phyloP scores from a whole-genome alignment of 306 rosid species.

The Cucurbita moschata region DNA sequence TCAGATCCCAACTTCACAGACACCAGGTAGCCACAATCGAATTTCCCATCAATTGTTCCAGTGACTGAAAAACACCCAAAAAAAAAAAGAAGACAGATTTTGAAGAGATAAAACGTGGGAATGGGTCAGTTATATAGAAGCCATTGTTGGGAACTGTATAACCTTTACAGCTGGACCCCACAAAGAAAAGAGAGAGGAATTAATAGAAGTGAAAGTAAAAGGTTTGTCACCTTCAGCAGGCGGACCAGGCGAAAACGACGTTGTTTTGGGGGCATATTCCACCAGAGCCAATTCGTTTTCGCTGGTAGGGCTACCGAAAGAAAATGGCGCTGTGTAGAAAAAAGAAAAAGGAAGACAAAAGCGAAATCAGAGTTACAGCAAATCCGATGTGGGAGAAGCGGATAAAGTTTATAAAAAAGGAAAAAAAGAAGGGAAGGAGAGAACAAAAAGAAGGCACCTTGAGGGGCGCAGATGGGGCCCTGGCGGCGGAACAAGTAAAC shows the following conservation, averaged over 20 bases:
- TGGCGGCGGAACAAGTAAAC: conserved; percentile 54
- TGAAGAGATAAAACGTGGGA: no score
- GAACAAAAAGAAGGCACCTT: conserved; percentile 21
- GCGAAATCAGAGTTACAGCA: not conserved
- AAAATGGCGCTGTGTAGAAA: conserved; percentile 26
- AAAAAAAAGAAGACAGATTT: no score
- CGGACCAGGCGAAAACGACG: conserved; percentile 16
- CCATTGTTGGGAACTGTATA: not conserved
- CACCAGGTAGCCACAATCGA: conserved; percentile 76
- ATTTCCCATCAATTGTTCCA: conserved; percentile 78
- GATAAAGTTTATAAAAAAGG: not conserved
- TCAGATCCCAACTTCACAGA: conserved; percentile 77
- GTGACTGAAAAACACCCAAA: conserved; percentile 13
- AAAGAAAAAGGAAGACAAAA: not conserved
- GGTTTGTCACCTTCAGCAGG: conserved; percentile 30
- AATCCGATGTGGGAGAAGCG: not conserved
- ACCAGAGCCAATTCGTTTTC: conserved; percentile 59
- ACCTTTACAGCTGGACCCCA: not conserved
- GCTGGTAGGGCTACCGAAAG: conserved; percentile 38
- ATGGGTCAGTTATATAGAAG: not conserved
- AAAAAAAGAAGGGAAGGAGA: not conserved
- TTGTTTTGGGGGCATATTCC: conserved; percentile 48
- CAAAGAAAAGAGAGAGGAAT: not conserved
- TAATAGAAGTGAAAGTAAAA: not conserved
- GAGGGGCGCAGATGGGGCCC: conserved; percentile 46